These are phyloP conservation scores for Nemophila menziesii DNA, from an alignment of 257 asterid species.

Conservation along the genomic window DNA sequence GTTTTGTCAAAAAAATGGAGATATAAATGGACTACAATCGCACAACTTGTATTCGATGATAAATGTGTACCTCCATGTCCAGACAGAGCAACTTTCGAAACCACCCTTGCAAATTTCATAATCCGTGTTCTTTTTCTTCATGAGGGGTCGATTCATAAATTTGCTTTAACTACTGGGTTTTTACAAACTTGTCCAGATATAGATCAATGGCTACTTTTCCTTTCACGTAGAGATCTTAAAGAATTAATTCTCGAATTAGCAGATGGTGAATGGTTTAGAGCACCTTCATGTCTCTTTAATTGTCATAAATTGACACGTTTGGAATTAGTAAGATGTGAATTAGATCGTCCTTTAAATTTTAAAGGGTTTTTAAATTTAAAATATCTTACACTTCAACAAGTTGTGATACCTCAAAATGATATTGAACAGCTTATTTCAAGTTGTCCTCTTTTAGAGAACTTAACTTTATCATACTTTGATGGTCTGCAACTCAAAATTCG, in stretches of 20 bases:
- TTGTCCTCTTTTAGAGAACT: conserved; percentile 73
- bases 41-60: conserved; percentile 62
- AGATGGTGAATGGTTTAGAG: conserved; percentile 71
- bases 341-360: conserved; percentile 54
- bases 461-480: conserved; percentile 57
- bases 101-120: conserved; percentile 41
- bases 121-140: conserved; percentile 60
- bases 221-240: conserved; percentile 60
- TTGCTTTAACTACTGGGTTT: conserved; percentile 37
- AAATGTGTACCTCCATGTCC: conserved; percentile 22
- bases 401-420: conserved; percentile 47
- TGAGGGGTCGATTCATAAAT: conserved; percentile 79
- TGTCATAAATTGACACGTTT: conserved; percentile 48
- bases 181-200: conserved; percentile 43
- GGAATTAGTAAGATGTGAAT: conserved; percentile 67
- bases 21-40: conserved; percentile 67
- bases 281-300: conserved; percentile 59
- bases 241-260: conserved; percentile 67
- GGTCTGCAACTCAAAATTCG: conserved; percentile 52
- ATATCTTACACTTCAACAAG: conserved; percentile 60
- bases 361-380: conserved; percentile 61
- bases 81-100: conserved; percentile 30
- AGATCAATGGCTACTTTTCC: conserved; percentile 83
- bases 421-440: conserved; percentile 68
- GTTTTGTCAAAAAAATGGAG: conserved; percentile 63